Base-by-base conservation (phyloP, 768 basidiomycete species). In the Russula lepida region DNA sequence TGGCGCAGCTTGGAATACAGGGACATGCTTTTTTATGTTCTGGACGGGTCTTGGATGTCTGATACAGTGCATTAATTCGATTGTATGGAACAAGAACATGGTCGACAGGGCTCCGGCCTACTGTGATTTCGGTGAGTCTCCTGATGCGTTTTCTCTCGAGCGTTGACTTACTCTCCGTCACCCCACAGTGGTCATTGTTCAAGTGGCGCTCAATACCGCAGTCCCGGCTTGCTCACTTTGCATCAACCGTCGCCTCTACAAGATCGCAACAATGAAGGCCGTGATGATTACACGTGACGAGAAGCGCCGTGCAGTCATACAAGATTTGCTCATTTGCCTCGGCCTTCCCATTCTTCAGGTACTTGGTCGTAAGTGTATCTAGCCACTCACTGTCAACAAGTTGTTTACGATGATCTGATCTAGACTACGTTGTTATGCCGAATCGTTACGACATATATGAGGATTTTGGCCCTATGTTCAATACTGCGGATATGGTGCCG, bases 11-110 rank as follows among this genome's bases (percentile, higher is more conserved):
- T 84, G 82, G 80, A 86, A 88, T 69, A 77, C 82, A 11, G 88
- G 86, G 28, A 89, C 89, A 15, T 83, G 88, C 62, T 72, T 83
- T 39, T 85, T 81, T 74, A 90, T 92, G 74, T 62, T 76, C 41
- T 92, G 89, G 89, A 76, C 77, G 13, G 81, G 78, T 1, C 56
- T 81, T 8, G 75, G 74, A 23, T 84, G 83, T 69, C 77, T 91
- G 43, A 79, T 78, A 58, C 72, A 77, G 54, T 84, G 81, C 66
- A 72, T 91, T 65, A 86, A 92, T 73, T 78, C 84, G 2, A 73
- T 89, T 47, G 68, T 91, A n/a, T 93, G 90, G 90, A 75, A 75
- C 59, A 74, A 79, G 27, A 85, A 80, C 68, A 77, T 78, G 8
- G 75, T 76, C 8, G 75, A 84, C 56, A 64, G 63, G 23, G 71